A percentile compares a stretch with the other conserved stretches of the same genome.
Evolutionary conservation across 148 eudicot genomes (phyloP).

Genomic region (Rhododendron simsii): DNA sequence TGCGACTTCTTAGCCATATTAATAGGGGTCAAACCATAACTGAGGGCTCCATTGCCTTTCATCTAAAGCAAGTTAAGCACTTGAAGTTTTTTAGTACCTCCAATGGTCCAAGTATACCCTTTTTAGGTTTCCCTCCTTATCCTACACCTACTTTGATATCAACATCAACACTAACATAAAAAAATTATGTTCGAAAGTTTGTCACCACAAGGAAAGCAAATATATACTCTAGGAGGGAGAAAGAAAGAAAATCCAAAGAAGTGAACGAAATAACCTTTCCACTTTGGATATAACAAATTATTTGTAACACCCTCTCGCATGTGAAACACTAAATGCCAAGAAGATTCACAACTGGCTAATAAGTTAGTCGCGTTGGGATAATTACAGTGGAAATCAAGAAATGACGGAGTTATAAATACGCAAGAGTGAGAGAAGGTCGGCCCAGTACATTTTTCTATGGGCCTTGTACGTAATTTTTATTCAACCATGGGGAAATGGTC

Average conservation of each 20-base stretch:
- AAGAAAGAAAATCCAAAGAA: background rate
- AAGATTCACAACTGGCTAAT: background rate
- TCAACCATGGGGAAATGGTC: background rate
- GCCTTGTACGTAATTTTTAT: no score
- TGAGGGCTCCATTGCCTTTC: conserved; percentile 13
- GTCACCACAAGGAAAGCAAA: background rate
- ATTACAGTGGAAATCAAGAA: no score
- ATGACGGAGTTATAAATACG: background rate
- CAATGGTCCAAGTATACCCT: conserved; percentile 9
- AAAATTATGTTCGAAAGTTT: background rate
- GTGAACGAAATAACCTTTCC: background rate
- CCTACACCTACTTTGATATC: conserved; percentile 20
- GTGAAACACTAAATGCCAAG: background rate
- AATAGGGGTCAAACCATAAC: conserved; percentile 43
- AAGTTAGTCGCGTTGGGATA: background rate
- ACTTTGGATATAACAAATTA: no score
- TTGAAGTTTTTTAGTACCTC: background rate
- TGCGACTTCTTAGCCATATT: conserved; percentile 35
- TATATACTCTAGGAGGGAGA: background rate
- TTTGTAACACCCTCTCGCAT: background rate
- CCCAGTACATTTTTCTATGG: no score
- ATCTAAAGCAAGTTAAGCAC: conserved; percentile 19
- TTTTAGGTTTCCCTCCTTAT: conserved; percentile 23
- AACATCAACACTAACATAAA: conserved; percentile 1
- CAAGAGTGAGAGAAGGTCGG: no score